phyloP scores from a whole-genome alignment of 1,139 yeast species.

The Geotrichum cucujoidarum region DNA sequence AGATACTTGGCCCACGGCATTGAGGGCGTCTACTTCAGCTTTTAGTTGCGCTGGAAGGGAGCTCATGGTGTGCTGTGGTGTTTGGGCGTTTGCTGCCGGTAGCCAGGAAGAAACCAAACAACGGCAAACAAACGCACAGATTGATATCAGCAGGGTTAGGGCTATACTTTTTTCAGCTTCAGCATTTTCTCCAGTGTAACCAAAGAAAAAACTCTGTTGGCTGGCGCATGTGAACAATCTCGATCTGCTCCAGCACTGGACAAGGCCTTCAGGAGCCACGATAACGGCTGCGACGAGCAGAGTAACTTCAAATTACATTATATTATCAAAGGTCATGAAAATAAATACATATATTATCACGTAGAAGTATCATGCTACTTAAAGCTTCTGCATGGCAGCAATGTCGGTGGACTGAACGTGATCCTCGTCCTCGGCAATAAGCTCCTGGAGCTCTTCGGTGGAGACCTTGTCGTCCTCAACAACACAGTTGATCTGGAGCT shows the following conservation, averaged over 20 bases:
- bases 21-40: conserved; percentile 1
- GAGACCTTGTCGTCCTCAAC: conserved; percentile 96
- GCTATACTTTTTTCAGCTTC: too few relatives aligned
- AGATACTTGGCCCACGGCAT: conserved; percentile 25
- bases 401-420: conserved; percentile 97
- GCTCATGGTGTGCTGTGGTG: not conserved
- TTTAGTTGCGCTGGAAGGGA: not conserved
- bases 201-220: too few relatives aligned
- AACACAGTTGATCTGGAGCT: conserved; percentile 96
- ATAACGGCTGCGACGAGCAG: too few relatives aligned
- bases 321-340: too few relatives aligned
- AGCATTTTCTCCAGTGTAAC: too few relatives aligned
- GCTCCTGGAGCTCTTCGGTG: conserved; percentile 77
- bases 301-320: not conserved
- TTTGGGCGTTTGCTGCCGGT: not conserved
- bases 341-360: too few relatives aligned
- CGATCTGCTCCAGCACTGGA: too few relatives aligned
- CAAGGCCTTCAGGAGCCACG: too few relatives aligned
- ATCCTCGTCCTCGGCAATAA: conserved; percentile 93
- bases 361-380: conserved; percentile 39
- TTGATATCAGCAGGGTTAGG: too few relatives aligned
- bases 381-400: conserved; percentile 97
- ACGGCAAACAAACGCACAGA: too few relatives aligned
- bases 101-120: too few relatives aligned
- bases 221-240: too few relatives aligned